phyloP scores from a whole-genome alignment of 768 basidiomycete genomes.

The Termitomyces sp. region DNA sequence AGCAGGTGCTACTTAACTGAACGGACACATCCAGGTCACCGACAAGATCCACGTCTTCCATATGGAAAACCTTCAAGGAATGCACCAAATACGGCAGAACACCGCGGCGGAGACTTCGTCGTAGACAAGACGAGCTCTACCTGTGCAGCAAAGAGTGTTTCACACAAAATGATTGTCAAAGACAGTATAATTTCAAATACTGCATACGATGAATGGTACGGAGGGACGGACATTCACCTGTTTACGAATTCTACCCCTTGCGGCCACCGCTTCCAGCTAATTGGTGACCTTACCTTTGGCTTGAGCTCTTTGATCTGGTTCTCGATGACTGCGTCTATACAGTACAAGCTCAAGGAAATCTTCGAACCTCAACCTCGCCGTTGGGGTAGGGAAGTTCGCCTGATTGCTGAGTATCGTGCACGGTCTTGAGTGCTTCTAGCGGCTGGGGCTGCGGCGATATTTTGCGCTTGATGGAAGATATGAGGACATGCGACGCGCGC shows the following conservation, averaged over 20 bases:
- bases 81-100: conserved; percentile 39
- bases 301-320: conserved; percentile 18
- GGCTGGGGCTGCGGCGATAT: conserved; percentile 21
- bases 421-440: conserved; percentile 23
- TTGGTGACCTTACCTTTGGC: conserved; percentile 29
- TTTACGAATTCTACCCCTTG: conserved; percentile 43
- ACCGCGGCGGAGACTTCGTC: conserved; percentile 41
- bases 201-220: neutral
- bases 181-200: neutral
- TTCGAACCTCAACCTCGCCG: conserved; percentile 18
- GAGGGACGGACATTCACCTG: conserved; percentile 35
- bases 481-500: neutral
- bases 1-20: conserved; percentile 20
- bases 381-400: conserved; percentile 29
- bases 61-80: conserved; percentile 36
- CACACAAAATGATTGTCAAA: conserved; percentile 26
- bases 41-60: conserved; percentile 31
- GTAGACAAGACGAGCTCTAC: conserved; percentile 42
- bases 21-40: conserved; percentile 27
- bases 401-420: conserved; percentile 28
- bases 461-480: conserved; percentile 32
- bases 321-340: conserved; percentile 23
- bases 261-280: conserved; percentile 33
- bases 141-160: conserved; percentile 42
- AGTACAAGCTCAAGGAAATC: conserved; percentile 22